Base-by-base conservation (phyloP, 2,329 filamentous ascomycete genomes). In the Fusarium sp. region DNA sequence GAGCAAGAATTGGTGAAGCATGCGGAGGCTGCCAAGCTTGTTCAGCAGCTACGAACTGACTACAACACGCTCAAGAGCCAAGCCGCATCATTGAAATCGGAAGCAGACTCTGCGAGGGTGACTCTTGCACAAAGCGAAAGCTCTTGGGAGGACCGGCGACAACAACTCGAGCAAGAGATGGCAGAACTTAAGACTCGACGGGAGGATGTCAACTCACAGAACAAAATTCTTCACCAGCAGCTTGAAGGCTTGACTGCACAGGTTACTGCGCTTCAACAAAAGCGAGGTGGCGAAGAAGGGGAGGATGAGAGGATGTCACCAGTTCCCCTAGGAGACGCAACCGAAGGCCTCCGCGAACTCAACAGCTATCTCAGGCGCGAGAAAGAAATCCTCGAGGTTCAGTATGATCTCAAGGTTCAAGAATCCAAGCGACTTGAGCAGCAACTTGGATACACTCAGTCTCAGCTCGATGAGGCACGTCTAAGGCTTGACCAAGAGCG, bases 341-440 rank as follows among this genome's bases (percentile, higher is more conserved):
- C 90, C 11, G 92, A 93, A 69, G 92, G 92, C 52, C 87, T 97
- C 11, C 91, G 96, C 64, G 95, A 98, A 74, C 88, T 99, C 57
- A 96, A 97, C 80, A 91, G 88, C 64, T 99, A 96, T 77, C 83
- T 99, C 63, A 91, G 95, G 43, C 91, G 93, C 40, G 96, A 99
- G 80, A 99, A 98, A 83, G 96, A 98, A 76, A 98, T 99, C 69
- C 87, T 97, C 11, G 95, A 99, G 72, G 93, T 97, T n/a, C 95
- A 98, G 75, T 92, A 94, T 73, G 94, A 97, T 71, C 84, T 98
- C 42, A 94, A 95, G 73, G 85, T 90, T 1, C 93, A 97, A 72
- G 96, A 99, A 79, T 86, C 89, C 53, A 97, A 96, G 79, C 89
- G 96, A 53, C 80, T 97, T 40, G 92, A 95, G 74, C 93, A 97